A percentile compares a stretch with the other conserved stretches of the same genome.
phyloP scores from a whole-genome alignment of 805 yeast species.

The Lachancea sp. region DNA sequence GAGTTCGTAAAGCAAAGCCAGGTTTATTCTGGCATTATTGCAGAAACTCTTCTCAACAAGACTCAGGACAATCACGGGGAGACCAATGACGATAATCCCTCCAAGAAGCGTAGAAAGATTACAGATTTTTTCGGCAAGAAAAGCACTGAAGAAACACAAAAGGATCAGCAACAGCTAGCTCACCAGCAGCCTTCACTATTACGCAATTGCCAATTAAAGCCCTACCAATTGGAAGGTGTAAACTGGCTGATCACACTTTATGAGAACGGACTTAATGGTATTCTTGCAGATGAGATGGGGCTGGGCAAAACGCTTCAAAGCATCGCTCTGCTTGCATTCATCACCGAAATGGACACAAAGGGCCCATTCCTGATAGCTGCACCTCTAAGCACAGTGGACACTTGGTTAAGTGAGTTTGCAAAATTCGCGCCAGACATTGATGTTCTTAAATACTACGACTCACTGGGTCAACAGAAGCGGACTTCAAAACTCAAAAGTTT shows the following conservation, averaged over 20 bases:
- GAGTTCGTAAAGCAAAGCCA: constrained; percentile 81
- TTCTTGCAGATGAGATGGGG: constrained; percentile 97
- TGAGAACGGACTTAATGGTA: constrained; percentile 92
- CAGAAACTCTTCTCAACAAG: constrained; percentile 57
- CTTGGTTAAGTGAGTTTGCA: constrained; percentile 72
- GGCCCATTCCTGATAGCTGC: constrained; percentile 79
- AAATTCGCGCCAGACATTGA: constrained; percentile 68
- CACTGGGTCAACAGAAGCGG: constrained; percentile 38
- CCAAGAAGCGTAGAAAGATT: constrained; percentile 15
- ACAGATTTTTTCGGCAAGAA: constrained; percentile 16
- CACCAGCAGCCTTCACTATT: constrained; percentile 49
- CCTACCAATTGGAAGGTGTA: constrained; percentile 83
- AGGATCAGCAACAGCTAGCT: constrained; percentile 11
- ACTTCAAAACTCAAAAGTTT: constrained; percentile 34
- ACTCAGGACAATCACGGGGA: constrained; percentile 30
- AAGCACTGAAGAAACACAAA: constrained; percentile 1
- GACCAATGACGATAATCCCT: constrained; percentile 13
- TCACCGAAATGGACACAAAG: constrained; percentile 67
- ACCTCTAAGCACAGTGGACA: constrained; percentile 78
- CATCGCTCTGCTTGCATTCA: constrained; percentile 66
- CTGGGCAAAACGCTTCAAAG: constrained; percentile 90
- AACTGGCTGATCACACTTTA: constrained; percentile 86
- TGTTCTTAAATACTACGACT: constrained; percentile 59
- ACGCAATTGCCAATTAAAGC: constrained; percentile 59
- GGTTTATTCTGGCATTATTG: constrained; percentile 77